phyloP scores from a whole-genome alignment of 345 rosid genomes.

The Eucalyptus rudis region DNA sequence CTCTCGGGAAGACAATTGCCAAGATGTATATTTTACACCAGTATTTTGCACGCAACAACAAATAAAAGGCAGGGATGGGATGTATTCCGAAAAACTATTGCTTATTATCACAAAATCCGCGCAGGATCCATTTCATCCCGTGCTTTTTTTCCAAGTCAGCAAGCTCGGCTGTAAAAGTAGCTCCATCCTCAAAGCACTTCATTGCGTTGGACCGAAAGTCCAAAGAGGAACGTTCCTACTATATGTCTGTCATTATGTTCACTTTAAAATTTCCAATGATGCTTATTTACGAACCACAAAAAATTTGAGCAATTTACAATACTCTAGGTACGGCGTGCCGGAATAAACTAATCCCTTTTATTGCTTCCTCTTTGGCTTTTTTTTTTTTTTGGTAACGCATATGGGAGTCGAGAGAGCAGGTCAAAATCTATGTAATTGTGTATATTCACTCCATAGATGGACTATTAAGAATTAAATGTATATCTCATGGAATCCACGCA shows the following conservation, averaged over 20 bases:
- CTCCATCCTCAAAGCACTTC: not conserved
- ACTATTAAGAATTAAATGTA: not conserved
- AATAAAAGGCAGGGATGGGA: not conserved
- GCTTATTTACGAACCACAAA: not conserved
- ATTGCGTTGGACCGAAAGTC: not conserved
- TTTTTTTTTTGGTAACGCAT: too few relatives aligned
- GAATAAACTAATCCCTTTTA: not conserved
- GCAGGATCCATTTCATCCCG: not conserved
- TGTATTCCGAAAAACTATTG: not conserved
- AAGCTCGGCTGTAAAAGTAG: not conserved
- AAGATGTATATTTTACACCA: not conserved
- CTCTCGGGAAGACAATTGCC: accelerated
- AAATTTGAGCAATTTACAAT: not conserved
- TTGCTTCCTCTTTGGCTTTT: not conserved
- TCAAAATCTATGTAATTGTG: not conserved
- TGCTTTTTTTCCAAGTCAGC: not conserved
- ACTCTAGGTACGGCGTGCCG: not conserved
- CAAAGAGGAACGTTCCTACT: not conserved
- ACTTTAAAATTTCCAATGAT: not conserved
- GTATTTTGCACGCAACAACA: not conserved
- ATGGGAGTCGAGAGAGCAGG: not conserved
- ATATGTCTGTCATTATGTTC: not conserved
- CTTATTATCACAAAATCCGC: not conserved
- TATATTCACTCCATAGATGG: not conserved
- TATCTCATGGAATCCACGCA: not conserved